Evolutionary conservation across 148 eudicot genomes (phyloP).

Genomic region (Rhododendron williamsianum): DNA sequence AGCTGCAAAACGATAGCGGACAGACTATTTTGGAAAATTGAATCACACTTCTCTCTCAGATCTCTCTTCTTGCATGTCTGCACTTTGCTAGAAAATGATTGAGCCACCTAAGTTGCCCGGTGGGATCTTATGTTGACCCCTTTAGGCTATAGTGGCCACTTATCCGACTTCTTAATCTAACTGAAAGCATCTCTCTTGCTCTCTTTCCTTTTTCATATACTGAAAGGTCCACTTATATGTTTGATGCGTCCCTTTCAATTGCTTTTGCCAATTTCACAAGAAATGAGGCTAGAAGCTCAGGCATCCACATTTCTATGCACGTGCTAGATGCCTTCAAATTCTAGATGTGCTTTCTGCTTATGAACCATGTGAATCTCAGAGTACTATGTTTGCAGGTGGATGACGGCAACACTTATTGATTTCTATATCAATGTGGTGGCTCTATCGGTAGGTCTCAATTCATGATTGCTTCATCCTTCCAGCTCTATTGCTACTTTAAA

Average conservation of each 20-base stretch:
- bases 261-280: background rate
- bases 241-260: background rate
- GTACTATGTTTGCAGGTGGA: conserved; percentile 59
- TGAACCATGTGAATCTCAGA: background rate
- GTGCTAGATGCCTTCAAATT: background rate
- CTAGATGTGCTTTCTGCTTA: background rate
- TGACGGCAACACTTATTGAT: conserved; percentile 77
- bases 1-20: too few species aligned
- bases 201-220: background rate
- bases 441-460: conserved; percentile 48
- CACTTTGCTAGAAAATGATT: background rate
- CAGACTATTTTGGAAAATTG: background rate
- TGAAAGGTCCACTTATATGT: background rate
- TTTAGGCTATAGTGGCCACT: background rate
- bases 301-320: background rate
- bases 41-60: background rate
- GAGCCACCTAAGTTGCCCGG: background rate
- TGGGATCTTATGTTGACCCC: background rate
- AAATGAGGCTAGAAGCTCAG: background rate
- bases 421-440: conserved; percentile 70
- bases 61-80: background rate
- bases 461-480: background rate
- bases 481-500: background rate
- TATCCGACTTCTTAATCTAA: background rate
- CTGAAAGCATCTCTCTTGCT: background rate